A percentile compares a stretch with the other conserved stretches of the same genome.
These are phyloP conservation scores for Hortiboletus campestris DNA, from an alignment of 768 basidiomycete genomes.

Conservation along the genomic window DNA sequence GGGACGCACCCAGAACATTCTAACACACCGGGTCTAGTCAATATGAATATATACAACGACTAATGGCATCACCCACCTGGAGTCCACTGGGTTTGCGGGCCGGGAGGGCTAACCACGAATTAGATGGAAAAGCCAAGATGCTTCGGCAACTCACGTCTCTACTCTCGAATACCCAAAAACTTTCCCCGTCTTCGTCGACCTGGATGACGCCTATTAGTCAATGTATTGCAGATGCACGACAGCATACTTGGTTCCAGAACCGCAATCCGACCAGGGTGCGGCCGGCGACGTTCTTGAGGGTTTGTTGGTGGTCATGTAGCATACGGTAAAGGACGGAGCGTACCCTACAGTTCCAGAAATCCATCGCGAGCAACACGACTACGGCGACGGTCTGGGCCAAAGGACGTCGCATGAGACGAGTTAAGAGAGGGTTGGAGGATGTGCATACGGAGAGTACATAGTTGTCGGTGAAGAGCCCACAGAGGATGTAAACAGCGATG, in stretches of 20 bases:
- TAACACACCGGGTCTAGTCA: slow-evolving; percentile 31
- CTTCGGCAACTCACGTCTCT: slow-evolving; percentile 67
- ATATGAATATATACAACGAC: slow-evolving; percentile 1
- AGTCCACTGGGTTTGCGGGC: slow-evolving; percentile 85
- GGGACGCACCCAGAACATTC: slow-evolving; percentile 86
- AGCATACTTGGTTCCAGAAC: slow-evolving; percentile 90
- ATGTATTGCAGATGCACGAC: neutral
- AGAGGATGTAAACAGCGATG: slow-evolving; percentile 91
- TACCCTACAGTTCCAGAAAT: slow-evolving; percentile 98
- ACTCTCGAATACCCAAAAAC: slow-evolving; percentile 97
- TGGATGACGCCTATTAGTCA: slow-evolving; percentile 26
- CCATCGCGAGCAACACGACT: slow-evolving; percentile 91
- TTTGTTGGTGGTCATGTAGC: slow-evolving; percentile 1
- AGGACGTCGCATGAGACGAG: neutral
- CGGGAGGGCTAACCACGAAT: slow-evolving; percentile 63
- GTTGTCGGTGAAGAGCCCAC: slow-evolving; percentile 83
- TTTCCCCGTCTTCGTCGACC: slow-evolving; percentile 96
- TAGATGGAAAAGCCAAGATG: slow-evolving; percentile 5
- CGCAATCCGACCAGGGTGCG: slow-evolving; percentile 90
- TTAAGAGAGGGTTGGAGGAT: neutral
- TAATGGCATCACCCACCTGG: slow-evolving; percentile 54
- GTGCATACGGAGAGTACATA: slow-evolving; percentile 87
- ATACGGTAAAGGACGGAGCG: slow-evolving; percentile 17
- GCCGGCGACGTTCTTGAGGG: slow-evolving; percentile 82
- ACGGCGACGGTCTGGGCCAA: slow-evolving; percentile 74